A percentile compares a stretch with the other conserved stretches of the same genome.
Evolutionary conservation across 129 eudicot genomes (phyloP).

Genomic region (Lonicera japonica): DNA sequence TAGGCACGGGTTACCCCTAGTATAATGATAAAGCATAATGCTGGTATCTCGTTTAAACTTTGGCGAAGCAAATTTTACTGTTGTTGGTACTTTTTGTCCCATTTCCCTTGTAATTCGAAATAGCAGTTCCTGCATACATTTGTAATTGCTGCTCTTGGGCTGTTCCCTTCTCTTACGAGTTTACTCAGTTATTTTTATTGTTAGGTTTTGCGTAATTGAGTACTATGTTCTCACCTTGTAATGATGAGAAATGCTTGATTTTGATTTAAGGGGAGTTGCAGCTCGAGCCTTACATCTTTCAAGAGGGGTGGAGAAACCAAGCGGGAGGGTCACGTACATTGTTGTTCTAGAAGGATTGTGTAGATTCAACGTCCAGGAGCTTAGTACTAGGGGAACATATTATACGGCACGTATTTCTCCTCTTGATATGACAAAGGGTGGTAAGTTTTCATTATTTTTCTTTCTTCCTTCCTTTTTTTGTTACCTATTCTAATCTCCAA

Average conservation of each 20-base stretch:
- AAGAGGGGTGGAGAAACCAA: conserved; percentile 99
- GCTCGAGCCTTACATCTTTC: conserved; percentile 98
- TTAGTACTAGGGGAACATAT: conserved; percentile 83
- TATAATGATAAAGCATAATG: too few relatives aligned
- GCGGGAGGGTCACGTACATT: conserved; percentile 94
- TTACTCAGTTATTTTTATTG: background rate
- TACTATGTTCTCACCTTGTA: background rate
- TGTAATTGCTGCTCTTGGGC: background rate
- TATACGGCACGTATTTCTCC: conserved; percentile 82
- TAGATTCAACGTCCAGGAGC: conserved; percentile 87
- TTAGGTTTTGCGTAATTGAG: background rate
- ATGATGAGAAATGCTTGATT: conserved; percentile 18
- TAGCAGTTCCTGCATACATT: background rate
- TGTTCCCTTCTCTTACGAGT: background rate
- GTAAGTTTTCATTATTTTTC: conserved; percentile 27
- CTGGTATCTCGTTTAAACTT: too few relatives aligned
- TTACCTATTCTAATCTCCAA: too few relatives aligned
- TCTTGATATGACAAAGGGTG: conserved; percentile 82
- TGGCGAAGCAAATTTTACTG: too few relatives aligned
- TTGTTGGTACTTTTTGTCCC: background rate
- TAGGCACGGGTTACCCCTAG: too few relatives aligned
- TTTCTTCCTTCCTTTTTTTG: background rate
- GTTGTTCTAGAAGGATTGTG: conserved; percentile 98
- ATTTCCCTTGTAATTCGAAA: background rate
- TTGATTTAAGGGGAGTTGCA: conserved; percentile 77